Evolutionary conservation across 768 basidiomycete species (phyloP), one percentile per base, ranked within the genome.

Genomic region (Glaciozyma antarctica): DNA sequence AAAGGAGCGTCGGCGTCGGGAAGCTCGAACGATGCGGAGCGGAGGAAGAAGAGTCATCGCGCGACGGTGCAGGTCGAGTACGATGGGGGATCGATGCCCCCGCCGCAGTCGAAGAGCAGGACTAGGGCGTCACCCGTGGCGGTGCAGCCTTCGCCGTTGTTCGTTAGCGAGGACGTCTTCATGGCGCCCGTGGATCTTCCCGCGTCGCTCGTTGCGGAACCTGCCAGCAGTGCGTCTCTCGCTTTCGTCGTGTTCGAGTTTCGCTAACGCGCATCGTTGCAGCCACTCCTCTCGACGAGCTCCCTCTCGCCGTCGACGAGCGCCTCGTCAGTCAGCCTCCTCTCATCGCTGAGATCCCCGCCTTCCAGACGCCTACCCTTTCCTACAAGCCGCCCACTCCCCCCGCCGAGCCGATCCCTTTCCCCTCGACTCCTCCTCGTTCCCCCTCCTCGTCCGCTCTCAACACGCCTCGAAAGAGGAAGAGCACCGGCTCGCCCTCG

Each of bases 21-120:
- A 2, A 41, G 16, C 8, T 32, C 32, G 32, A 45, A 48, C 24
- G 65, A 61, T 30, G 59, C 56, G 6, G 79, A 86, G 57, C 64
- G 75, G 38, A 75, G 78, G 62, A 83, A 82, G 75, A 79, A 81
- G 68, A 83, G 79, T 65, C 81, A 81, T 76, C 80, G 91, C 57
- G 92, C 98, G 77, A 98, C 95, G 15, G 89, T 98, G 55, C 95
- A 98, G 76, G 87, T 98, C 65, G 95, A 99, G 77, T 98, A 97
- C 72, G 88, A 63, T 71, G 57, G 68, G 60, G 24, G 61, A 15
- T 21, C 34, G 61, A 41, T 41, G 38, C 38, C 38, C 7, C 41
- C 24, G 49, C 24, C 21, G 38, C 9, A 16, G 16, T 15, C 64
- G 38, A 45, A 55, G 47, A 52, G 64, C n/a, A 68, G 61, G 58